Evolutionary conservation across 1,139 yeast species (phyloP).

Genomic region (Debaryomyces nepalensis): DNA sequence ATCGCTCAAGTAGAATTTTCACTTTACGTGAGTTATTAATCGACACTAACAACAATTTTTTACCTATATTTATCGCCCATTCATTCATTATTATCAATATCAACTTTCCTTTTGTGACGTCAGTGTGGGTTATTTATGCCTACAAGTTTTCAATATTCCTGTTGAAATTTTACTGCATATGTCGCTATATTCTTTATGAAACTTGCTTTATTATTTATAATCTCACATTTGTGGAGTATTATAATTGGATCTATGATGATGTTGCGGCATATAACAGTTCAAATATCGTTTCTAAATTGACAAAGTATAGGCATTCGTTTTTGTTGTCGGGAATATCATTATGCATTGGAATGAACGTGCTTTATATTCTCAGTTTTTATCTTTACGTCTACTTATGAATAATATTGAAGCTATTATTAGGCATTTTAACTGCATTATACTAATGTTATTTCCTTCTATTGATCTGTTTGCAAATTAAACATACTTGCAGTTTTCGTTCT

Average conservation of each 20-base stretch:
- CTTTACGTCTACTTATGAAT: neutral
- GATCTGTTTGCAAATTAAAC: too few species aligned
- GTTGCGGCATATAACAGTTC: neutral
- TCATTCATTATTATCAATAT: conserved; percentile 27
- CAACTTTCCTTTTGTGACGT: conserved; percentile 21
- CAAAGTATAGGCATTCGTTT: neutral
- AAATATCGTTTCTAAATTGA: neutral
- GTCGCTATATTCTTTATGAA: conserved; percentile 29
- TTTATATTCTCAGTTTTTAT: conserved; percentile 8
- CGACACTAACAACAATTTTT: conserved; percentile 29
- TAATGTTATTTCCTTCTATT: too few species aligned
- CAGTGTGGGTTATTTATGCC: conserved; percentile 12
- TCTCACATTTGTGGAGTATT: conserved; percentile 9
- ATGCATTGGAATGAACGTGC: conserved; percentile 7
- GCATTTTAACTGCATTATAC: neutral
- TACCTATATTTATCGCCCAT: conserved; percentile 33
- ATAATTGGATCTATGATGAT: conserved; percentile 13
- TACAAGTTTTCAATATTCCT: conserved; percentile 25
- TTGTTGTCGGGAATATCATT: neutral
- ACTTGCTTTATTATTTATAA: conserved; percentile 22
- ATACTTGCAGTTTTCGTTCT: too few species aligned
- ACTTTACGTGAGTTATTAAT: conserved; percentile 18
- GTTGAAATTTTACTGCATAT: conserved; percentile 31
- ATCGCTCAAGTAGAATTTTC: neutral
- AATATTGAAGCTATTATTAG: neutral